phyloP scores from a whole-genome alignment of 2,329 filamentous ascomycete genomes.

The Macrophomina tecta region DNA sequence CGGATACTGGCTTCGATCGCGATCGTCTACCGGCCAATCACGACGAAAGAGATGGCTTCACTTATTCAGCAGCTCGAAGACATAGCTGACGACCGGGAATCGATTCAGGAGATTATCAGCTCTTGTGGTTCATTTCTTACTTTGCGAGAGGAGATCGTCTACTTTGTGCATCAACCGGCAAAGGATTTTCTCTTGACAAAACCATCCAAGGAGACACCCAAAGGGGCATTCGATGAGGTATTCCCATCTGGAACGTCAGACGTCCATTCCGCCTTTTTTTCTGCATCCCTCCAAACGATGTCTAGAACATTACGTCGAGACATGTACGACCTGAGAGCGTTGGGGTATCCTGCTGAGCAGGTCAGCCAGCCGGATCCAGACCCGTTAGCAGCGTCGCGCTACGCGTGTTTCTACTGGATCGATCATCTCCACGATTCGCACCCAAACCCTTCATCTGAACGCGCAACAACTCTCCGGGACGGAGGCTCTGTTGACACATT shows the following conservation, averaged over 20 bases:
- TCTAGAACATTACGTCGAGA: too few species aligned
- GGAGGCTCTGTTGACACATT: constrained; percentile 28
- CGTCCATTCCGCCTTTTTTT: too few species aligned
- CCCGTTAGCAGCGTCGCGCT: constrained; percentile 35
- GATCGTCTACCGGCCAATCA: neutral
- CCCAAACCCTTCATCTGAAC: constrained; percentile 5
- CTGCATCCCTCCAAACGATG: too few species aligned
- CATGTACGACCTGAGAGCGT: constrained; percentile 34
- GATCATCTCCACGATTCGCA: constrained; percentile 40
- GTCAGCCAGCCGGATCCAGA: constrained; percentile 35
- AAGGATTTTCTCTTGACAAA: constrained; percentile 54
- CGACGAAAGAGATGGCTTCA: neutral
- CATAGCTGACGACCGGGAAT: constrained; percentile 31
- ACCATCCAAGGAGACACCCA: too few species aligned
- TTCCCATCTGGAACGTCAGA: too few species aligned
- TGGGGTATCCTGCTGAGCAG: constrained; percentile 32
- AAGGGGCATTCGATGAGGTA: too few species aligned
- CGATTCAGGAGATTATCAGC: constrained; percentile 42
- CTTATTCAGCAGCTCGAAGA: neutral
- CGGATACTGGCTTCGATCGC: neutral
- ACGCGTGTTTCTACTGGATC: constrained; percentile 43
- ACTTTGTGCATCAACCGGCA: constrained; percentile 52
- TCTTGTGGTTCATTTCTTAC: constrained; percentile 52
- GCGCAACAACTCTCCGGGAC: constrained; percentile 10
- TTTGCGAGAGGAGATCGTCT: constrained; percentile 38